These are phyloP conservation scores for Tylopilus vinaceipallidus DNA, from an alignment of 768 basidiomycete genomes.

Conservation along the genomic window DNA sequence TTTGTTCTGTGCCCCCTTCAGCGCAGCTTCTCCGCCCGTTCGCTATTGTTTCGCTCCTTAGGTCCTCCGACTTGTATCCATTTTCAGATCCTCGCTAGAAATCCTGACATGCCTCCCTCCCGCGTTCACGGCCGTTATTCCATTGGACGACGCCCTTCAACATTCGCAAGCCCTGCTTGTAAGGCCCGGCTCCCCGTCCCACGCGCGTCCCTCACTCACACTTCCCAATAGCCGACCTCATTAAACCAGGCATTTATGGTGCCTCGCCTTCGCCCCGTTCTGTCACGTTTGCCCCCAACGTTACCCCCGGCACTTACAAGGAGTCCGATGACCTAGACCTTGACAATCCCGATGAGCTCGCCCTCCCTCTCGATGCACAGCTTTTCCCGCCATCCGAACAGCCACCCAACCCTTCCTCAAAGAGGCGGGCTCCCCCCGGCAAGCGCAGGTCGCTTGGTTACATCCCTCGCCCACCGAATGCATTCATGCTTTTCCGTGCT, in stretches of 20 bases:
- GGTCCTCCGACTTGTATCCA: slow-evolving; percentile 9
- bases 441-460: slow-evolving; percentile 59
- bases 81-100: slow-evolving; percentile 34
- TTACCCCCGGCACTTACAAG: slow-evolving; percentile 53
- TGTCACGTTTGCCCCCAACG: slow-evolving; percentile 63
- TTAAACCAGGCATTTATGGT: slow-evolving; percentile 56
- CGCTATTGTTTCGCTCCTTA: slow-evolving; percentile 25
- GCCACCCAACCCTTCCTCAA: slow-evolving; percentile 37
- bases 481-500: slow-evolving; percentile 37
- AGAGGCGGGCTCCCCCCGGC: slow-evolving; percentile 54
- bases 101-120: slow-evolving; percentile 15
- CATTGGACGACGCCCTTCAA: slow-evolving; percentile 40
- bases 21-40: neutral
- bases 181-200: neutral
- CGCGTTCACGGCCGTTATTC: slow-evolving; percentile 28
- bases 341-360: slow-evolving; percentile 25
- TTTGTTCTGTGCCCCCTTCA: slow-evolving; percentile 16
- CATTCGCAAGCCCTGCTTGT: slow-evolving; percentile 32
- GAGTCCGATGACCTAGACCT: slow-evolving; percentile 33
- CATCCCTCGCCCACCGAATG: slow-evolving; percentile 30
- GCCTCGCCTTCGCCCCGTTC: slow-evolving; percentile 41
- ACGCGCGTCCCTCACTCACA: neutral
- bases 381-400: slow-evolving; percentile 55
- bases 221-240: slow-evolving; percentile 31
- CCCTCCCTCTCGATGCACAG: slow-evolving; percentile 33